Conservation (phyloP, 2,329 filamentous ascomycete species). For the Hypoxylon rubiginosum region DNA sequence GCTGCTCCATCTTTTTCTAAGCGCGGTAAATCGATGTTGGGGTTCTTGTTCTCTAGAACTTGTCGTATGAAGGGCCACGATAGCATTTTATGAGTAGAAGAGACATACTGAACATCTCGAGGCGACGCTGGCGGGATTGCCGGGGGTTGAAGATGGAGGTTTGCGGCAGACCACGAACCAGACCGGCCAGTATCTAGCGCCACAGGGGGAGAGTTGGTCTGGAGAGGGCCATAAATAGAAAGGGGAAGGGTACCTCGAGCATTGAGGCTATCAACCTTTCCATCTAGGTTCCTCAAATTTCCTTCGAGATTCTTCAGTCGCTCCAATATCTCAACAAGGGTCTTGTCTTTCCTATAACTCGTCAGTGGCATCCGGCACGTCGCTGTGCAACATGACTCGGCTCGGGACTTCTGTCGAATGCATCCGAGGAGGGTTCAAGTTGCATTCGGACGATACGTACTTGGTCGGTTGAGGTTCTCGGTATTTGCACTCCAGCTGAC, state of each 20-base stretch:
- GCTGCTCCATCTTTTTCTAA: conserved; percentile 56
- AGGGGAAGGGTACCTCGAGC: conserved; percentile 47
- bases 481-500: conserved; percentile 69
- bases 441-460: conserved; percentile 58
- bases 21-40: conserved; percentile 50
- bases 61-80: conserved; percentile 63
- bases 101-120: conserved; percentile 50
- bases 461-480: conserved; percentile 73
- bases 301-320: conserved; percentile 69
- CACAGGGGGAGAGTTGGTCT: conserved; percentile 28
- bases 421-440: conserved; percentile 20
- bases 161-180: conserved; percentile 45
- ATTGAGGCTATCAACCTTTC: conserved; percentile 64
- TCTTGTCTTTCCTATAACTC: conserved; percentile 70
- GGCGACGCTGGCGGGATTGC: conserved; percentile 34
- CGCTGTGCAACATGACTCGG: conserved; percentile 24
- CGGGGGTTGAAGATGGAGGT: conserved; percentile 41
- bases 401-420: conserved; percentile 27
- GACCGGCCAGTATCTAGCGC: conserved; percentile 39
- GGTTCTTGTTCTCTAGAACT: conserved; percentile 54
- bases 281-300: conserved; percentile 66
- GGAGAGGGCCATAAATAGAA: conserved; percentile 41
- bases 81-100: conserved; percentile 65
- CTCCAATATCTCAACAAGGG: conserved; percentile 71
- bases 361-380: conserved; percentile 42